phyloP scores from a whole-genome alignment of 2,329 filamentous ascomycete species.

The Fusarium keratoplasticum region DNA sequence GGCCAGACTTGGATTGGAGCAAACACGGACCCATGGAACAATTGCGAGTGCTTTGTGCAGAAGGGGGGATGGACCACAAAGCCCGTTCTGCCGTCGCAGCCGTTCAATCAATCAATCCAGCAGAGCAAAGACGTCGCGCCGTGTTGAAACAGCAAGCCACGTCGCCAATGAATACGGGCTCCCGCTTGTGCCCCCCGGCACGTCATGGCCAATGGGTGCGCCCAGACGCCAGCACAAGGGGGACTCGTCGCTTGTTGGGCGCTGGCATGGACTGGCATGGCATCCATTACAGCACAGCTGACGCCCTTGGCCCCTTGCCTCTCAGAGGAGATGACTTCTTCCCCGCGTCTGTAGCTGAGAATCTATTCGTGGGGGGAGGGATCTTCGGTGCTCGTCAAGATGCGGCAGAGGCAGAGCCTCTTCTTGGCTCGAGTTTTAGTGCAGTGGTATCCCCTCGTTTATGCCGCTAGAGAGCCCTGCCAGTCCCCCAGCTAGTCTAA shows the following conservation, averaged over 20 bases:
- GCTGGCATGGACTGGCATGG: not conserved
- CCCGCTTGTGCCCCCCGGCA: constrained; percentile 14
- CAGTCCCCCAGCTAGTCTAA: not conserved
- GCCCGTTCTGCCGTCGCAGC: constrained; percentile 5
- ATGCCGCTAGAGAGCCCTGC: constrained; percentile 15
- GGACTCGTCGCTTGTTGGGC: constrained; percentile 20
- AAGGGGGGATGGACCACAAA: constrained; percentile 22
- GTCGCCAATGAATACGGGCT: constrained; percentile 38
- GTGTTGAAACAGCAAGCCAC: constrained; percentile 30
- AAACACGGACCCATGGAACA: constrained; percentile 18
- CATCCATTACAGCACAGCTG: not conserved
- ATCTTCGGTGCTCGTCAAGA: constrained; percentile 3
- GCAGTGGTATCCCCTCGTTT: constrained; percentile 13
- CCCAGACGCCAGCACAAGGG: constrained; percentile 21
- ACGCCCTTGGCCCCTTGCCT: constrained; percentile 3
- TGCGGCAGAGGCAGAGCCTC: constrained; percentile 28
- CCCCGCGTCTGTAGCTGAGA: constrained; percentile 20
- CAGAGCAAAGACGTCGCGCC: constrained; percentile 1
- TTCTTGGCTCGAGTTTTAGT: constrained; percentile 25
- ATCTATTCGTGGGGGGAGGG: constrained; percentile 23
- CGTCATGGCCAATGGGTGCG: constrained; percentile 28
- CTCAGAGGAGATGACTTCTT: constrained; percentile 11
- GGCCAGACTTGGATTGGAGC: not conserved
- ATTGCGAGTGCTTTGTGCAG: not conserved
- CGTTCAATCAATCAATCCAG: constrained; percentile 22